phyloP scores from a whole-genome alignment of 331 rosid genomes.

The Pyrus hybrid region DNA sequence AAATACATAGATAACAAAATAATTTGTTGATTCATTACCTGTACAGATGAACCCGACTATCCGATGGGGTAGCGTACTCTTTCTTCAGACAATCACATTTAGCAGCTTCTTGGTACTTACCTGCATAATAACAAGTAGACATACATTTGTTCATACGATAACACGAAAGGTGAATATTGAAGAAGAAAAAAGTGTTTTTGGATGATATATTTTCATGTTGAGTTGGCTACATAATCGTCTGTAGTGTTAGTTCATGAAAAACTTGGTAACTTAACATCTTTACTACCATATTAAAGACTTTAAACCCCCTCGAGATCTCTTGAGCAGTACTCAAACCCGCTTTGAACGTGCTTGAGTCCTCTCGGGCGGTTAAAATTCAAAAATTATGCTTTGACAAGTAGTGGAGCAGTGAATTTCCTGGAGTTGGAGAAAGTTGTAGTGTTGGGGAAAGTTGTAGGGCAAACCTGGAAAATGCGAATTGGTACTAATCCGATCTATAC shows the following conservation, averaged over 20 bases:
- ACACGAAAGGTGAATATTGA: background rate
- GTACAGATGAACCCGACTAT: constrained; percentile 14
- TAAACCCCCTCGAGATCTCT: too few relatives aligned
- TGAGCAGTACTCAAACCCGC: too few relatives aligned
- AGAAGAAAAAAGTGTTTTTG: background rate
- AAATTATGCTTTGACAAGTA: too few relatives aligned
- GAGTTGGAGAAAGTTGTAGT: too few relatives aligned
- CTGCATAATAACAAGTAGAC: background rate
- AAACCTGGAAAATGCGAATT: constrained; percentile 17
- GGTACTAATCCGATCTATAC: background rate
- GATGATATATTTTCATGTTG: background rate
- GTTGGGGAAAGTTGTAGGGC: background rate
- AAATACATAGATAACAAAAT: background rate
- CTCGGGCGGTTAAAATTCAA: too few relatives aligned
- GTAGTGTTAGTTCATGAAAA: background rate
- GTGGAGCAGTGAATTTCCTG: too few relatives aligned
- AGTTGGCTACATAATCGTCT: background rate
- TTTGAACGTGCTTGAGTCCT: too few relatives aligned
- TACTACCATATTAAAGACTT: too few relatives aligned
- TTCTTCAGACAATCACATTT: background rate
- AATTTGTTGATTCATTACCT: constrained; percentile 1
- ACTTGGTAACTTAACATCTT: too few relatives aligned
- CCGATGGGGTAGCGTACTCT: background rate
- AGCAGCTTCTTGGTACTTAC: background rate
- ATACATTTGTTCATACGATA: background rate